Evolutionary conservation across 352 stramenopile genomes (phyloP).

Genomic region (Globisporangium apiculatum): DNA sequence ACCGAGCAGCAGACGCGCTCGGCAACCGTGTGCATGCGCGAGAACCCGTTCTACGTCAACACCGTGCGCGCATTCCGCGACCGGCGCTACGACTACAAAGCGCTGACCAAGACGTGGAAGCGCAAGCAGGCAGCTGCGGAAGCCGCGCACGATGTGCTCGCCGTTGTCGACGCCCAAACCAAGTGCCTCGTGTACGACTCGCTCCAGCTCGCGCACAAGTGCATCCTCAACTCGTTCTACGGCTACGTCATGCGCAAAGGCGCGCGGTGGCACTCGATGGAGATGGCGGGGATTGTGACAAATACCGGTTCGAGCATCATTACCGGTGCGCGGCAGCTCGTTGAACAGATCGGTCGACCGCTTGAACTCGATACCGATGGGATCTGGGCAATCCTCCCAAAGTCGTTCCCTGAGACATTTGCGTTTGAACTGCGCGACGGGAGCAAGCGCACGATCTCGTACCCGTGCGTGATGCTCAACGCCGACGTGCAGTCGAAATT

Average conservation of each 20-base stretch:
- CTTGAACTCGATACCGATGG: slow-evolving; percentile 99
- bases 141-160: slow-evolving; percentile 71
- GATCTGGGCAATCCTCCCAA: slow-evolving; percentile 99
- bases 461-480: slow-evolving; percentile 99
- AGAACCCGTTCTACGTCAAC: slow-evolving; percentile 99
- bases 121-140: slow-evolving; percentile 72
- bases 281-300: slow-evolving; percentile 99
- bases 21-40: slow-evolving; percentile 98
- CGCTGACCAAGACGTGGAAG: slow-evolving; percentile 95
- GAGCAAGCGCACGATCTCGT: slow-evolving; percentile 89
- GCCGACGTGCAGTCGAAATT: slow-evolving; percentile 97
- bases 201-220: slow-evolving; percentile 99
- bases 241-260: slow-evolving; percentile 99
- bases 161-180: slow-evolving; percentile 84
- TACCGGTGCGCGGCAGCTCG: slow-evolving; percentile 90
- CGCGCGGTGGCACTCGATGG: slow-evolving; percentile 98
- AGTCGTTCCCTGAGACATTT: slow-evolving; percentile 97
- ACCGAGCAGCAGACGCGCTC: slow-evolving; percentile 92
- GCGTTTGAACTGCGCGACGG: slow-evolving; percentile 80
- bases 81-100: slow-evolving; percentile 99
- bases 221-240: slow-evolving; percentile 99
- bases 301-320: slow-evolving; percentile 98
- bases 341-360: slow-evolving; percentile 94
- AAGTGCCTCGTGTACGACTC: slow-evolving; percentile 96
- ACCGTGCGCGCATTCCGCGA: slow-evolving; percentile 99